These are phyloP conservation scores for Macrophomina phaseolina DNA, from an alignment of 2,329 filamentous ascomycete species.

Conservation along the genomic window DNA sequence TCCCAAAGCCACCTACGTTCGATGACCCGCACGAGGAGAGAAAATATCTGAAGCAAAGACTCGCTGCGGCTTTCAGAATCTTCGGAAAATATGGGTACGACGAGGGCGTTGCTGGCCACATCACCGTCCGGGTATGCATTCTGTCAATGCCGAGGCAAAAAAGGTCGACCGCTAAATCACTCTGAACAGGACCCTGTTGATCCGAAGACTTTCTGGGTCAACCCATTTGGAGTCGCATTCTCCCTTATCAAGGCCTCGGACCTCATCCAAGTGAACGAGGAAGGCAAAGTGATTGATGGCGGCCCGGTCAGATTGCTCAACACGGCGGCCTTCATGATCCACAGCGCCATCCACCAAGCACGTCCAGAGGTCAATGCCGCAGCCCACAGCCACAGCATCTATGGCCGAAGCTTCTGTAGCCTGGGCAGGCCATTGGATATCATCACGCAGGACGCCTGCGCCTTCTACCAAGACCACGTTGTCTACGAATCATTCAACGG, in stretches of 20 bases:
- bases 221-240: conserved; percentile 69
- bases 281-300: conserved; percentile 68
- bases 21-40: conserved; percentile 46
- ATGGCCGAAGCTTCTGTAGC: conserved; percentile 67
- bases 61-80: conserved; percentile 47
- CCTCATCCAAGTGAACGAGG: conserved; percentile 68
- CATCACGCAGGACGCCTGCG: conserved; percentile 63
- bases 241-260: conserved; percentile 68
- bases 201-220: conserved; percentile 68
- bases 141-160: background rate
- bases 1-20: conserved; percentile 43
- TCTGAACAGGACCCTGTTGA: conserved; percentile 59
- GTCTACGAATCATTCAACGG: conserved; percentile 61
- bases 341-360: conserved; percentile 64
- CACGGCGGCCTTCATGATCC: conserved; percentile 64
- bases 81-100: conserved; percentile 49
- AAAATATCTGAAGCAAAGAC: conserved; percentile 44
- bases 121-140: conserved; percentile 58
- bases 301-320: conserved; percentile 51
- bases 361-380: conserved; percentile 65
- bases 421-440: conserved; percentile 65
- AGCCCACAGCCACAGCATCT: conserved; percentile 63
- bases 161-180: background rate
- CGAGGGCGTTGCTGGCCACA: conserved; percentile 64
- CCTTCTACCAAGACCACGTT: conserved; percentile 61